Percentiles rank a stretch among this genome's conserved stretches.
Evolutionary conservation across 2,329 filamentous ascomycete species (phyloP).

Genomic region (Colletotrichum theobromicola): DNA sequence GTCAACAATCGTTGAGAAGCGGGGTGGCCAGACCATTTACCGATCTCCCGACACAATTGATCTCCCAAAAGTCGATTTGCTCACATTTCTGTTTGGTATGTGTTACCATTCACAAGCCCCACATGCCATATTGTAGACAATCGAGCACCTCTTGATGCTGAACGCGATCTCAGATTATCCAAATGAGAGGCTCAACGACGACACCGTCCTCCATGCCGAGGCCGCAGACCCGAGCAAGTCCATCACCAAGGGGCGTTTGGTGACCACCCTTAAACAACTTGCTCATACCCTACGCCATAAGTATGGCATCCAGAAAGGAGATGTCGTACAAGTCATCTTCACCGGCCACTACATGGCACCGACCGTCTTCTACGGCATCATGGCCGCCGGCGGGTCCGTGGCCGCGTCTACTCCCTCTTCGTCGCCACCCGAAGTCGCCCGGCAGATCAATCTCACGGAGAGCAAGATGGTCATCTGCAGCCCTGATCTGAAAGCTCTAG

Average conservation of each 20-base stretch:
- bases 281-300: constrained; percentile 58
- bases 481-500: constrained; percentile 49
- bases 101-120: neutral
- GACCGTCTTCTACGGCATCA: constrained; percentile 58
- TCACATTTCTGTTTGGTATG: constrained; percentile 49
- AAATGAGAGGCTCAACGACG: constrained; percentile 36
- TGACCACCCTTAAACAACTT: constrained; percentile 53
- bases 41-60: constrained; percentile 32
- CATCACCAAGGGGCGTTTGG: constrained; percentile 58
- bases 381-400: constrained; percentile 65
- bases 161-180: neutral
- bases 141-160: neutral
- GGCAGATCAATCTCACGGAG: constrained; percentile 45
- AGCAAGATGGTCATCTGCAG: constrained; percentile 49
- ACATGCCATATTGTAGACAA: neutral
- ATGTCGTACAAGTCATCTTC: constrained; percentile 62
- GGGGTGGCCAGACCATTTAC: constrained; percentile 38
- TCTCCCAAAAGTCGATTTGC: constrained; percentile 45
- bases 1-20: constrained; percentile 19
- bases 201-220: constrained; percentile 61
- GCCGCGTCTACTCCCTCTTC: constrained; percentile 57
- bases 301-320: constrained; percentile 51
- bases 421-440: constrained; percentile 55
- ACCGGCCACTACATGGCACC: constrained; percentile 61
- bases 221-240: constrained; percentile 58